Evolutionary conservation across 176 grass and related monocot species (phyloP), one percentile per base, ranked within the genome.

Genomic region (Themeda triandra): DNA sequence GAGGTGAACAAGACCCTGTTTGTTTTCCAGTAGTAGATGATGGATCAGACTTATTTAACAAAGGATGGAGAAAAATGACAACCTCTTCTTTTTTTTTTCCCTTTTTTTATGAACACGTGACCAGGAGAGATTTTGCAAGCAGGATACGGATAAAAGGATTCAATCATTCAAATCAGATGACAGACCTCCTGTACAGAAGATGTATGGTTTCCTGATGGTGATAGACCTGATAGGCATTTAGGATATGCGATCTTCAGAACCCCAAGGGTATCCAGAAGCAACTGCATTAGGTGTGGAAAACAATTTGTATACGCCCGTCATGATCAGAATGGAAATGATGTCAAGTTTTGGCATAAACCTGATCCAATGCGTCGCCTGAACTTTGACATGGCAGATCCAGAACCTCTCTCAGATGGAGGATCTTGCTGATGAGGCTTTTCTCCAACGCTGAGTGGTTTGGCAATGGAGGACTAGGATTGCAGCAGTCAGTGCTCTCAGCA

Each of bases 241-340:
- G 89, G 89, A 69, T 84, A 91, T 78, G 66, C 36, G 6, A 48
- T 80, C 56, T 68, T 91, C 80, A 91, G 66, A 18, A 46, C 74
- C 33, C 58, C 73, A 66, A 37, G 86, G 62, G 84, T 78, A 73
- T 83, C 79, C 39, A 77, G 77, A 79, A 87, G 75, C 6, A 91
- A 63, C 89, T 91, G 44, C 64, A 73, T 83, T 42, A 13, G 86
- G 40, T 42, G 37, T 21, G 29, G 28, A 32, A 3, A 39, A 42
- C 2, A 65, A 29, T 53, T 24, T 49, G 18, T 49, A 80, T 9
- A 24, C 4, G 30, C 74, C 21, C 6, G n/a, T 58, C 30, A 67
- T 36, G 64, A 7, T 80, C 58, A 1, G 27, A 62, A 62, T 27
- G 44, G 14, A 81, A 81, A 68, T 10, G 6, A 54, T 37, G 30